Evolutionary conservation across 1,284 basidiomycete genomes (phyloP), one percentile per base, ranked within the genome.

Genomic region (Pseudozyma sp.): DNA sequence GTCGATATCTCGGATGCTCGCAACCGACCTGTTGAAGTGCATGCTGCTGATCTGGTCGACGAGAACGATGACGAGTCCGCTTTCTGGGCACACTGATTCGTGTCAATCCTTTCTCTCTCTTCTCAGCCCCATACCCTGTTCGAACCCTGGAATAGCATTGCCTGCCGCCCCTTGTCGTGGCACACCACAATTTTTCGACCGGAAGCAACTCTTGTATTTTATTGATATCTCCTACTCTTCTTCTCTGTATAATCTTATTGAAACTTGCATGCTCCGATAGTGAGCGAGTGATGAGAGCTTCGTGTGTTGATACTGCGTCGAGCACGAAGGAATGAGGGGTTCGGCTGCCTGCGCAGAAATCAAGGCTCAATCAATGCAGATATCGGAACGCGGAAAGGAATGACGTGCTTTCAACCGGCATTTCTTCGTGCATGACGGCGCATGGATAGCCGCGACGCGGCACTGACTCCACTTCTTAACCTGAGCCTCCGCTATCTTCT

Each of bases 41-140:
- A 61, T 38, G 70, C 70, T 25, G 70, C 70, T 9, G 70, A 73
- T 53, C 56, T 73, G 31, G 70, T 73, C 34, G 70, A 64, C 47
- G 64, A 63, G 9, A 62, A 68, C 38, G 71, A 69, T 25, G 71
- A 74, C 48, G 71, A 74, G 42, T 65, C 71, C 25, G 71, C 61
- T 14, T 74, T 74, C 54, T 74, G 71, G 71, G 68, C 68, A 1
- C 68, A 70, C 34, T 70, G 18, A 53, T 34, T n/a, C n/a, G n/a
- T n/a, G n/a, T n/a, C 16, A 7, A 9, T 2, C 11, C 11, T 16
- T 40, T 38, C 25, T 31, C 31, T 45, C 35, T 38, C 2, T 42
- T n/a, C 16, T 7, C 4, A 25, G 10, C 19, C 36, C 5, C 21
- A 35, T 16, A 34, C 48, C 25, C 25, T 31, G 25, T 31, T 31